These are phyloP conservation scores for Aspergillus glaucus DNA, from an alignment of 2,329 filamentous ascomycete genomes.

Conservation along the genomic window DNA sequence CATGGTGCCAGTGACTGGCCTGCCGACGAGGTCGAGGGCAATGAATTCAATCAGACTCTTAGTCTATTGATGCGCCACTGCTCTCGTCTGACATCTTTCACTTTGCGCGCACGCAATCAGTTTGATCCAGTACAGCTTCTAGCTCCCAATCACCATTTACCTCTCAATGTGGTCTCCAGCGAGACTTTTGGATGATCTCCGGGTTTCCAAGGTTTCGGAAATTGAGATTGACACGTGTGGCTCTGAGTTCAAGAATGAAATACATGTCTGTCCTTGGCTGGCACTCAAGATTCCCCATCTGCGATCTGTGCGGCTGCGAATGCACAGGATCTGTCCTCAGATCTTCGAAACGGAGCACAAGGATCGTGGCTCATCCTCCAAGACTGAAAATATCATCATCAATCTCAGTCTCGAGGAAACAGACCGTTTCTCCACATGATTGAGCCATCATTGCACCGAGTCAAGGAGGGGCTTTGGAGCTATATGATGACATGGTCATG, in stretches of 20 bases:
- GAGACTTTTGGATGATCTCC: neutral
- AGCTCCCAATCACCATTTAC: neutral
- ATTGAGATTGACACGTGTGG: neutral
- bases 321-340: neutral
- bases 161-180: neutral
- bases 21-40: neutral
- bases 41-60: neutral
- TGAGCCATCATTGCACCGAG: neutral
- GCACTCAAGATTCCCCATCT: neutral
- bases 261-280: neutral
- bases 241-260: neutral
- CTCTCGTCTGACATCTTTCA: neutral
- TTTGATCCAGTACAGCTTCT: neutral
- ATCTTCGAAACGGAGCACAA: neutral
- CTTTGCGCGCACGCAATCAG: neutral
- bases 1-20: neutral
- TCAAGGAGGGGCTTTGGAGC: neutral
- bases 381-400: neutral
- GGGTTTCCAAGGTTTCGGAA: neutral
- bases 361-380: neutral
- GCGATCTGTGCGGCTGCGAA: neutral
- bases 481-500: neutral
- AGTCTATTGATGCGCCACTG: neutral
- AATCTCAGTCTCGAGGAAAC: neutral
- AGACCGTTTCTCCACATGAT: neutral